phyloP scores from a whole-genome alignment of 441 rosid genomes.

The Dalechampia spathulata region DNA sequence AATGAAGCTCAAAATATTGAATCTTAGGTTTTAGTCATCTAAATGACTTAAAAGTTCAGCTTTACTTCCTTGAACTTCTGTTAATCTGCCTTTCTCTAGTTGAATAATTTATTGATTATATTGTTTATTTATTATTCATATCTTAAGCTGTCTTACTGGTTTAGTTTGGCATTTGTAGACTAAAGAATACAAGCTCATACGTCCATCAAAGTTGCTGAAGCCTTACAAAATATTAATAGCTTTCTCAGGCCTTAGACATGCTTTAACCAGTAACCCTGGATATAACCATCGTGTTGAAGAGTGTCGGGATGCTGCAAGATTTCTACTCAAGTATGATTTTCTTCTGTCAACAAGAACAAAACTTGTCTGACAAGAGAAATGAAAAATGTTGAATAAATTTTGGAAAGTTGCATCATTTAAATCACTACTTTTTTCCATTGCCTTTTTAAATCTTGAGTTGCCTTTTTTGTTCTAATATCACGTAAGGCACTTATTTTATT shows the following conservation, averaged over 20 bases:
- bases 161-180: slow-evolving; percentile 45
- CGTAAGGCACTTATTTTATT: slow-evolving; percentile 1
- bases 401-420: no score
- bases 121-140: background rate
- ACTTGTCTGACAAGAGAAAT: no score
- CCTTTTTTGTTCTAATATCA: no score
- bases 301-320: slow-evolving; percentile 85
- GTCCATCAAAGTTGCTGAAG: slow-evolving; percentile 30
- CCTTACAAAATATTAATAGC: slow-evolving; percentile 80
- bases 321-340: slow-evolving; percentile 56
- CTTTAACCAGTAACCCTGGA: slow-evolving; percentile 85
- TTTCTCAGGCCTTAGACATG: slow-evolving; percentile 85
- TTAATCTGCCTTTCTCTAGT: background rate
- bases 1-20: background rate
- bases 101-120: background rate
- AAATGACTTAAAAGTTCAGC: no score
- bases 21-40: background rate
- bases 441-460: background rate
- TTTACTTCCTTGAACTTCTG: no score
- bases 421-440: no score
- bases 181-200: slow-evolving; percentile 65
- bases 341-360: background rate
- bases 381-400: no score
- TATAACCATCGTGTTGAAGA: slow-evolving; percentile 85
- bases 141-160: slow-evolving; percentile 23